A percentile compares a stretch with the other conserved stretches of the same genome.
These are phyloP conservation scores for Byssochlamys sp. DNA, from an alignment of 2,329 filamentous ascomycete species.

Conservation along the genomic window DNA sequence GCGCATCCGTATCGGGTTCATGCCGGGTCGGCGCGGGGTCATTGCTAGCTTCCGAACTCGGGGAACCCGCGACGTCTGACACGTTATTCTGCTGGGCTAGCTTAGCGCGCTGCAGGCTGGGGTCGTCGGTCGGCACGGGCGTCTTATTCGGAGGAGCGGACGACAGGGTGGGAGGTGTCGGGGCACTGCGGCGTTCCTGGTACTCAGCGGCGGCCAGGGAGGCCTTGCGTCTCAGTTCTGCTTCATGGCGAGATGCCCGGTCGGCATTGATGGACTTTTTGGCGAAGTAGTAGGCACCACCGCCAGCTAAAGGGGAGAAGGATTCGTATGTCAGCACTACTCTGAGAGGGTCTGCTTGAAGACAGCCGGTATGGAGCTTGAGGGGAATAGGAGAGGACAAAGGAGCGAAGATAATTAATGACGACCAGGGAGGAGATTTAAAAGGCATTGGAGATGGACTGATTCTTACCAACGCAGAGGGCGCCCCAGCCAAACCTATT, in stretches of 20 bases:
- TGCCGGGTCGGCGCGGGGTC: slow-evolving; percentile 84
- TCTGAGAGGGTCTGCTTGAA: background rate
- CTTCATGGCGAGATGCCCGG: slow-evolving; percentile 61
- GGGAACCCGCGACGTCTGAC: slow-evolving; percentile 48
- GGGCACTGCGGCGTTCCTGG: slow-evolving; percentile 22
- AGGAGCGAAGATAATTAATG: background rate
- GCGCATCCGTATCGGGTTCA: slow-evolving; percentile 60
- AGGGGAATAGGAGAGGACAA: background rate
- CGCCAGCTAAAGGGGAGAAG: slow-evolving; percentile 54
- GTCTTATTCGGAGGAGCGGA: slow-evolving; percentile 3
- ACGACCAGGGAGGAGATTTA: background rate
- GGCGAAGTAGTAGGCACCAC: slow-evolving; percentile 87
- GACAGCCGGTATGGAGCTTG: background rate
- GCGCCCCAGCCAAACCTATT: slow-evolving; percentile 82
- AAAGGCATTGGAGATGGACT: background rate
- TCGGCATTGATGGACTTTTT: slow-evolving; percentile 91
- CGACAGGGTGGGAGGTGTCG: slow-evolving; percentile 7
- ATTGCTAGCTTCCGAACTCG: slow-evolving; percentile 60
- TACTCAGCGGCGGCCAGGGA: slow-evolving; percentile 27
- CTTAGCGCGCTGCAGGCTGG: slow-evolving; percentile 27
- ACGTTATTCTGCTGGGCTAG: slow-evolving; percentile 19
- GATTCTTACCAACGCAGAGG: slow-evolving; percentile 63
- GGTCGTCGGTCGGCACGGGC: slow-evolving; percentile 15
- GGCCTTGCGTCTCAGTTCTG: slow-evolving; percentile 53
- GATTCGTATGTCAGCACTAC: slow-evolving; percentile 6